Conservation (phyloP, 306 rosid genomes). For the Dryas octopetala region DNA sequence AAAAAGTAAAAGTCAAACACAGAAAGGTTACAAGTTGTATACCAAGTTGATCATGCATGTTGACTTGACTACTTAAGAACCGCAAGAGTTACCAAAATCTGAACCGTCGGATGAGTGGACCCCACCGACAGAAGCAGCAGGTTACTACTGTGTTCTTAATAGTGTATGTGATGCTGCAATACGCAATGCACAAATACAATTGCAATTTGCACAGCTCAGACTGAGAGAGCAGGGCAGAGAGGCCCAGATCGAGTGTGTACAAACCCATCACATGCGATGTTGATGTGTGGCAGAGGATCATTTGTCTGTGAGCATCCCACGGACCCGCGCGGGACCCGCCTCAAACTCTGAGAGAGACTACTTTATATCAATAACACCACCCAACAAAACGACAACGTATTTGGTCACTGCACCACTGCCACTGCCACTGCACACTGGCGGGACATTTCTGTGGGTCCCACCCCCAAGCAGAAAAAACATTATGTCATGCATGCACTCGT, state of each 20-base stretch:
- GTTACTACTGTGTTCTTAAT: background rate
- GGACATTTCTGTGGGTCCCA: slow-evolving; percentile 30
- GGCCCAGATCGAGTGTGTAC: slow-evolving; percentile 5
- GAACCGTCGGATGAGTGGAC: slow-evolving; percentile 1
- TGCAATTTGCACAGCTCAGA: background rate
- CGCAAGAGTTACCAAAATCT: background rate
- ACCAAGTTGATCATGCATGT: background rate
- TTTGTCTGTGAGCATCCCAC: background rate
- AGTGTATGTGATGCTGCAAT: no score
- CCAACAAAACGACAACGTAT: slow-evolving; percentile 11
- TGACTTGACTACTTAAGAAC: background rate
- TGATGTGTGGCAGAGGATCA: slow-evolving; percentile 34
- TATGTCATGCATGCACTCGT: slow-evolving; percentile 19
- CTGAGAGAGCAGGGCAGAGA: background rate
- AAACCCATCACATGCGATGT: slow-evolving; percentile 46
- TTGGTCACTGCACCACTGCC: background rate
- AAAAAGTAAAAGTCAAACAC: slow-evolving; percentile 7
- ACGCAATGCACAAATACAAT: background rate
- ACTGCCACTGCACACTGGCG: background rate
- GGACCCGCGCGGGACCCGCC: background rate
- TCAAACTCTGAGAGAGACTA: background rate
- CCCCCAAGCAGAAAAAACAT: slow-evolving; percentile 4
- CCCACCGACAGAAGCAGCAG: background rate
- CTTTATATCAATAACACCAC: background rate
- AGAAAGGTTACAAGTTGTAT: background rate